Percentiles rank a stretch among this genome's conserved stretches.
phyloP scores from a whole-genome alignment of 2,329 filamentous ascomycete genomes.

The Colletotrichum lentis region DNA sequence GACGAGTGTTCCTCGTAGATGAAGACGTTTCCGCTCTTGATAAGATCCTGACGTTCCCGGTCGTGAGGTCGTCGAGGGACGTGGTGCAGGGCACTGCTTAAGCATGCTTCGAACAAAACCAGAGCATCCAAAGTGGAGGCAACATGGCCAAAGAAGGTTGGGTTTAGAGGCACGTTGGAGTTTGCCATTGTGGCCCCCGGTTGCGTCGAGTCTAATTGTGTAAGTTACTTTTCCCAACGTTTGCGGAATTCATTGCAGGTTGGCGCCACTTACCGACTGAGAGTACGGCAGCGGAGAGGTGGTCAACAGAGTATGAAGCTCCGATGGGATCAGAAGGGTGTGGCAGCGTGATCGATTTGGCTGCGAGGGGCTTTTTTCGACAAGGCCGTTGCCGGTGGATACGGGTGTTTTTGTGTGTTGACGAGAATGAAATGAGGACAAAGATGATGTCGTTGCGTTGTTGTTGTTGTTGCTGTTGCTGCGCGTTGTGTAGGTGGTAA shows the following conservation, averaged over 20 bases:
- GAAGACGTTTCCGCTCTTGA: constrained; percentile 85
- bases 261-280: constrained; percentile 32
- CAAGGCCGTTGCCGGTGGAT: neutral
- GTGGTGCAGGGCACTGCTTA: constrained; percentile 74
- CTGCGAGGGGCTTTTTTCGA: neutral
- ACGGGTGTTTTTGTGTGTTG: neutral
- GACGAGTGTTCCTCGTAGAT: constrained; percentile 92
- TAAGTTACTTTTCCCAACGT: constrained; percentile 30
- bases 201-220: constrained; percentile 32
- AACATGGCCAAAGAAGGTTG: constrained; percentile 74
- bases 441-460: neutral
- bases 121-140: constrained; percentile 78
- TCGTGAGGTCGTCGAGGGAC: constrained; percentile 87
- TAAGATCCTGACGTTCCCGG: constrained; percentile 77
- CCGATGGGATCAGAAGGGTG: neutral
- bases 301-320: neutral
- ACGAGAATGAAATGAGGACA: too few relatives aligned
- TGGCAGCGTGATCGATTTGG: neutral
- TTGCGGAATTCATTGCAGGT: constrained; percentile 6
- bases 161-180: constrained; percentile 59
- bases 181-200: constrained; percentile 36
- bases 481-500: neutral
- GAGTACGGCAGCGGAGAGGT: neutral
- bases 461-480: neutral
- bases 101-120: constrained; percentile 80